Percentiles rank a stretch among this genome's conserved stretches.
Conservation (phyloP, 768 basidiomycete species). For the Russula griseocarnosa region DNA sequence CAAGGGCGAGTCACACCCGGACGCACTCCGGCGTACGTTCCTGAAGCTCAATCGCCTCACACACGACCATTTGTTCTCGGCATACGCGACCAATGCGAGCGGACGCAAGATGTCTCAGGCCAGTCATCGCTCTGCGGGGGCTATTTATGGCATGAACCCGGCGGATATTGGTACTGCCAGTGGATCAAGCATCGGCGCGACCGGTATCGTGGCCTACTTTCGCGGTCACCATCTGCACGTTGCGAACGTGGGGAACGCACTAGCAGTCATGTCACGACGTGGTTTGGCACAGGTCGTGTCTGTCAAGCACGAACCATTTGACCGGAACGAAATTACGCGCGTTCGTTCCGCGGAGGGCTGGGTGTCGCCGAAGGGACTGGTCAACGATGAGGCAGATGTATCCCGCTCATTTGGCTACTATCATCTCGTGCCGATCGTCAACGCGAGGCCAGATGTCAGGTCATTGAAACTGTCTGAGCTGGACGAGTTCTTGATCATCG, state of each 20-base stretch:
- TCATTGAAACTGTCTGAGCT: constrained; percentile 66
- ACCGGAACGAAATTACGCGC: constrained; percentile 76
- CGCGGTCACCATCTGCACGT: constrained; percentile 75
- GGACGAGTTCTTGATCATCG: constrained; percentile 96
- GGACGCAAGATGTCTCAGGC: constrained; percentile 71
- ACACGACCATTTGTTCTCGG: constrained; percentile 59
- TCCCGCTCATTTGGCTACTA: constrained; percentile 95
- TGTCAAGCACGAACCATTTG: constrained; percentile 83
- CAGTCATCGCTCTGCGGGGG: constrained; percentile 33
- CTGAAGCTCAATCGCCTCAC: constrained; percentile 78
- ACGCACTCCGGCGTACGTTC: constrained; percentile 86
- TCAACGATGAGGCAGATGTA: constrained; percentile 88
- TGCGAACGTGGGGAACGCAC: constrained; percentile 84
- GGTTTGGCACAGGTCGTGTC: constrained; percentile 74
- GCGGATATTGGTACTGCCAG: constrained; percentile 33
- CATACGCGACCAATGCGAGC: constrained; percentile 32
- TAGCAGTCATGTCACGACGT: constrained; percentile 79
- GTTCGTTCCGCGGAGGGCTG: constrained; percentile 92
- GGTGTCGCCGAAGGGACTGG: constrained; percentile 84
- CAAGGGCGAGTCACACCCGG: constrained; percentile 52
- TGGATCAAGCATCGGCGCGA: constrained; percentile 68
- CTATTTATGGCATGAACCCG: constrained; percentile 37
- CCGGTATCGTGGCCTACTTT: constrained; percentile 85
- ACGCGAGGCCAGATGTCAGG: constrained; percentile 78
- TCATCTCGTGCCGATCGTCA: constrained; percentile 84